Percentiles rank a stretch among this genome's conserved stretches.
These are phyloP conservation scores for Suillus americanus DNA, from an alignment of 768 basidiomycete genomes.

Conservation along the genomic window DNA sequence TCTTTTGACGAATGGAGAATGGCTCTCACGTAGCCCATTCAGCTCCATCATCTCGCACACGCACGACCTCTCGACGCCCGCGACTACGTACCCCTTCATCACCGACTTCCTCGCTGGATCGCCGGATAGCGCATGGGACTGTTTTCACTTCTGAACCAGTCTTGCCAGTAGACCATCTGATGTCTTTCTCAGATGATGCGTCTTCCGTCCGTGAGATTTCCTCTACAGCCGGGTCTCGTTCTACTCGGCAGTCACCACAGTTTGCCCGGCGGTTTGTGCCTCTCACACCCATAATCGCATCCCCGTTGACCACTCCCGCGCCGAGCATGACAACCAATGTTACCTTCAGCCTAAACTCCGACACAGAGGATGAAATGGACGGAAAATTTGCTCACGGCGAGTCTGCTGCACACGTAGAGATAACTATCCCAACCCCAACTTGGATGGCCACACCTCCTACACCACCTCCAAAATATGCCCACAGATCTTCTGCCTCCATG, in stretches of 20 bases:
- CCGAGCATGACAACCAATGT: slow-evolving; percentile 31
- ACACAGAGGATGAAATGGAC: slow-evolving; percentile 12
- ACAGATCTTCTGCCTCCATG: slow-evolving; percentile 30
- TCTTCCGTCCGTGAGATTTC: not conserved
- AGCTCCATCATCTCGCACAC: slow-evolving; percentile 2
- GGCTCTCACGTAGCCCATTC: not conserved
- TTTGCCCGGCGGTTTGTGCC: slow-evolving; percentile 41
- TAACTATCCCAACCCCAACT: slow-evolving; percentile 39
- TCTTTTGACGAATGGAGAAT: slow-evolving; percentile 7
- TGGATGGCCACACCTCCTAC: slow-evolving; percentile 63
- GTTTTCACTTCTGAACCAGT: not conserved
- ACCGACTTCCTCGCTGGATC: slow-evolving; percentile 12
- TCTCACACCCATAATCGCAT: slow-evolving; percentile 58
- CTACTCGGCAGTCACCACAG: slow-evolving; percentile 20
- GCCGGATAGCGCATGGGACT: slow-evolving; percentile 6
- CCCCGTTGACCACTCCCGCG: slow-evolving; percentile 55
- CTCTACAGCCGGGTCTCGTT: not conserved
- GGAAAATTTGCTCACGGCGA: not conserved
- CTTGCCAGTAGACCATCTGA: not conserved
- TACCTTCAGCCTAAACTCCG: slow-evolving; percentile 12
- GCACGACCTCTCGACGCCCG: not conserved
- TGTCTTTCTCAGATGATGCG: not conserved
- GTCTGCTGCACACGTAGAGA: slow-evolving; percentile 11
- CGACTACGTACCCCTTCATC: slow-evolving; percentile 5
- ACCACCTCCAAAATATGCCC: slow-evolving; percentile 45